Percentiles rank a stretch among this genome's conserved stretches.
Conservation (phyloP, 2,329 filamentous ascomycete genomes). For the Colletotrichum lini region DNA sequence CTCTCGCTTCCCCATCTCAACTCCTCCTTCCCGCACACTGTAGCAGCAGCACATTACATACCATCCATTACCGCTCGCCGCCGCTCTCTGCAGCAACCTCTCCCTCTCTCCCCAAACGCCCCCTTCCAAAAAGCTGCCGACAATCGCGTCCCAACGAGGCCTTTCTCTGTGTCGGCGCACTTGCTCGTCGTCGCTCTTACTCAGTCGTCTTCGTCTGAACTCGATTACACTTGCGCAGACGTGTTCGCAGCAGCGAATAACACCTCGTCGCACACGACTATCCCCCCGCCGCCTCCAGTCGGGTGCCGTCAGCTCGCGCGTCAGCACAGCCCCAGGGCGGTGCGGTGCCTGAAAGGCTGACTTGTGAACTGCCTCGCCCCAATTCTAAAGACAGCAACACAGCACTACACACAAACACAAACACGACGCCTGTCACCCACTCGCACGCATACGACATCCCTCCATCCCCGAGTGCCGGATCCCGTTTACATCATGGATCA, state of each 20-base stretch:
- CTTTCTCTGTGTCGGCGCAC: background rate
- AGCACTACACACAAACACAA: constrained; percentile 22
- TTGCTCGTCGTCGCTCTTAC: constrained; percentile 7
- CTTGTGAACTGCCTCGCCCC: constrained; percentile 61
- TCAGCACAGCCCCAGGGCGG: constrained; percentile 60
- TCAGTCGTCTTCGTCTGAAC: constrained; percentile 23
- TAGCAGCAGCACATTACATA: background rate
- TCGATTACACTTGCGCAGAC: constrained; percentile 17
- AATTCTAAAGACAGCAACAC: constrained; percentile 55
- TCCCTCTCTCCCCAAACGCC: constrained; percentile 26
- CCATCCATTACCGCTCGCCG: constrained; percentile 15
- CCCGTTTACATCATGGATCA: constrained; percentile 56
- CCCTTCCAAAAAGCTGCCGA: constrained; percentile 17
- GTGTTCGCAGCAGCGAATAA: constrained; percentile 38
- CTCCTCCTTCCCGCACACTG: constrained; percentile 31
- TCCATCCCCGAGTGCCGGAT: constrained; percentile 42
- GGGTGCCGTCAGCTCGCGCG: constrained; percentile 47
- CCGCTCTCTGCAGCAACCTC: constrained; percentile 22
- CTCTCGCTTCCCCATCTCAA: constrained; percentile 40
- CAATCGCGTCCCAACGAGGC: constrained; percentile 5
- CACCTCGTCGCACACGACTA: constrained; percentile 30
- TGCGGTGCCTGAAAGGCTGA: constrained; percentile 61
- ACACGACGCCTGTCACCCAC: constrained; percentile 15
- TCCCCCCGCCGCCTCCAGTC: constrained; percentile 40
- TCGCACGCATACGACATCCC: constrained; percentile 31